phyloP scores from a whole-genome alignment of 495 filamentous ascomycete species.

The Penicillium bialowiezense region DNA sequence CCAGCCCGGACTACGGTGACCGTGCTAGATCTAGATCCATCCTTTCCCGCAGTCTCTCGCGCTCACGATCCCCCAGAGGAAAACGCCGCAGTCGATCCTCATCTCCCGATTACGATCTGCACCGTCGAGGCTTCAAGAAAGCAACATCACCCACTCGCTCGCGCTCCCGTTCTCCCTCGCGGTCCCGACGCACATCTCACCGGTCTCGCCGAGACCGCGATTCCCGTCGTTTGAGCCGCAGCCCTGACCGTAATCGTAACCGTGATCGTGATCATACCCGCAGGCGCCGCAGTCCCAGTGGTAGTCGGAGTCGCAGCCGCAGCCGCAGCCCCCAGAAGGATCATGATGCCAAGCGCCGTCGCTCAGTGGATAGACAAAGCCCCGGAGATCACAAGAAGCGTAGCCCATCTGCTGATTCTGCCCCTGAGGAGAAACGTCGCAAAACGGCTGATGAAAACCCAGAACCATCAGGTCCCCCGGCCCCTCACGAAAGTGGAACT shows the following conservation, averaged over 20 bases:
- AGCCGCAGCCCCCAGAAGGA: slow-evolving; percentile 41
- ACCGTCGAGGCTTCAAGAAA: slow-evolving; percentile 21
- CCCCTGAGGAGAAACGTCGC: slow-evolving; percentile 47
- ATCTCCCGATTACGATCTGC: slow-evolving; percentile 27
- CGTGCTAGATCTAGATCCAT: slow-evolving; percentile 52
- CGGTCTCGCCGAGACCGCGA: slow-evolving; percentile 18
- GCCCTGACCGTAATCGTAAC: slow-evolving; percentile 37
- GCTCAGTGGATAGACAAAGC: slow-evolving; percentile 52
- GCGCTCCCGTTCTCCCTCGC: slow-evolving; percentile 40
- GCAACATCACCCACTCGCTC: slow-evolving; percentile 18
- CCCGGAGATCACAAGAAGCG: slow-evolving; percentile 47
- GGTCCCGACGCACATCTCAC: slow-evolving; percentile 28
- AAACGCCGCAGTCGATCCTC: slow-evolving; percentile 38
- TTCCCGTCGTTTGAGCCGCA: slow-evolving; percentile 41
- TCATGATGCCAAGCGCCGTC: slow-evolving; percentile 40
- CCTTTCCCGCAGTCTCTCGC: slow-evolving; percentile 49
- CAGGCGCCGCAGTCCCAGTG: slow-evolving; percentile 23
- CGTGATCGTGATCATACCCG: slow-evolving; percentile 22
- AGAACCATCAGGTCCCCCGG: slow-evolving; percentile 38
- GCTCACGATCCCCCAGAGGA: slow-evolving; percentile 64
- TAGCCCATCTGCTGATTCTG: slow-evolving; percentile 49
- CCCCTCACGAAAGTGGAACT: slow-evolving; percentile 20
- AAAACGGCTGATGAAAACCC: slow-evolving; percentile 60
- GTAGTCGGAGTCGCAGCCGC: slow-evolving; percentile 33
- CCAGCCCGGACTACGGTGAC: slow-evolving; percentile 48